phyloP scores from a whole-genome alignment of 2,329 filamentous ascomycete genomes.

The Pseudonectria buxi region DNA sequence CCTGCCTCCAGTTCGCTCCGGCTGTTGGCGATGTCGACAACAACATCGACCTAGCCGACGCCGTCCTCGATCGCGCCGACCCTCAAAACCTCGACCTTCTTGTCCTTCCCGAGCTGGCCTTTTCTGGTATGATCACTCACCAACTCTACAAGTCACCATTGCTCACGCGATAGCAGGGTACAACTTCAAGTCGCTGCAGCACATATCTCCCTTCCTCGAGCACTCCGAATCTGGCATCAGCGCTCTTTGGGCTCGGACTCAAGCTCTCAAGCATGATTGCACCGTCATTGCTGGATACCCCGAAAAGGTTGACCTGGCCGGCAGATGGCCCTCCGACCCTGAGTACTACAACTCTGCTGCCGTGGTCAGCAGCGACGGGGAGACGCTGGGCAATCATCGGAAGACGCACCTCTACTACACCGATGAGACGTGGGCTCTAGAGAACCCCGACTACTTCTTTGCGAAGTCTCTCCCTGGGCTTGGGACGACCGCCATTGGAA shows the following conservation, averaged over 20 bases:
- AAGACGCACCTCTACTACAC: conserved; percentile 54
- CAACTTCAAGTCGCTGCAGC: conserved; percentile 64
- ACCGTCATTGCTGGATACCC: conserved; percentile 68
- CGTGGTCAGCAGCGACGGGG: conserved; percentile 50
- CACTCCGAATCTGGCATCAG: conserved; percentile 57
- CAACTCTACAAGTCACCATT: neutral
- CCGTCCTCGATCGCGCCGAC: conserved; percentile 15
- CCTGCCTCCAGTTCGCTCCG: conserved; percentile 65
- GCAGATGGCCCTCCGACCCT: conserved; percentile 42
- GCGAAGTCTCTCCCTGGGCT: conserved; percentile 38
- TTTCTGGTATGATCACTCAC: conserved; percentile 27
- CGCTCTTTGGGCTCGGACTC: conserved; percentile 63
- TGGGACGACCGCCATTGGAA: conserved; percentile 50
- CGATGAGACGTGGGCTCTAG: conserved; percentile 56
- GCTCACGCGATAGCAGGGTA: conserved; percentile 49
- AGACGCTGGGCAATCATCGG: conserved; percentile 54
- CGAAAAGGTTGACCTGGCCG: conserved; percentile 51
- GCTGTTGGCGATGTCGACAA: conserved; percentile 62
- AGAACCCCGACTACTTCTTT: conserved; percentile 47
- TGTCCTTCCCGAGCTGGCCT: conserved; percentile 70
- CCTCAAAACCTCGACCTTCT: conserved; percentile 58
- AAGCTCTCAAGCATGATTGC: conserved; percentile 60
- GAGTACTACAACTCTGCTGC: conserved; percentile 52
- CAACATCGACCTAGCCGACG: conserved; percentile 63
- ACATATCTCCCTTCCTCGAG: conserved; percentile 66